Base-by-base conservation (phyloP, 148 eudicot genomes). In the Selenicereus undatus region DNA sequence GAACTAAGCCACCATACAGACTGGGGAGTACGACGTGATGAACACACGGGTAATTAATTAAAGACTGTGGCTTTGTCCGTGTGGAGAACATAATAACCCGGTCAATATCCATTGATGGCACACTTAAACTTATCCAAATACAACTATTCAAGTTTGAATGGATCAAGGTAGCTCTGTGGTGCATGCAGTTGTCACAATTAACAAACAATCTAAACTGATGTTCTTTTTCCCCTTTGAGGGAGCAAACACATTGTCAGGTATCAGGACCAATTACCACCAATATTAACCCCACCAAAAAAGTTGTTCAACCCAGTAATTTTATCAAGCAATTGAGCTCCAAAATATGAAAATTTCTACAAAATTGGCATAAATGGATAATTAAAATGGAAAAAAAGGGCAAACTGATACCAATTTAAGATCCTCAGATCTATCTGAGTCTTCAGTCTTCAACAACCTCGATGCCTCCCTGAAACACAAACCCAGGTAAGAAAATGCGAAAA, bases 381-480 rank as follows among this genome's bases (percentile, higher is more conserved):
- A 9, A 71, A 60, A 29, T 65, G 2, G 52, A 32, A 8, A 75
- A 66, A 81, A 56, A 66, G 22, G 21, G 58, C 30, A 30, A n/a
- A 75, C 45, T 21, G 24, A 12, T 80, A 91, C 98, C 89, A 82
- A 80, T 76, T 78, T 84, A 62, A 94, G 81, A 73, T 94, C 97
- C 3, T 84, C 85, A 29, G 92, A 74, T 84, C 90, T 85, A 21
- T 91, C 90, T 0, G 91, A 50, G 79, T 82, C 93, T 72, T 89
- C 89, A 17, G 79, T 79, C 72, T 89, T 89, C 83, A 94, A 76
- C 60, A 81, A 76, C 21, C 21, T 82, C 7, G 89, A 87, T 20
- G 94, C 97, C 77, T 91, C 88, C 84, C 97, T 94, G 81, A 30
- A 78, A 73, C 52, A 58, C 24, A 51, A 60, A 26, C 43, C 70